Percentiles rank a stretch among this genome's conserved stretches.
These are phyloP conservation scores for Zygosaccharomyces bisporus DNA, from an alignment of 805 yeast species.

Conservation along the genomic window DNA sequence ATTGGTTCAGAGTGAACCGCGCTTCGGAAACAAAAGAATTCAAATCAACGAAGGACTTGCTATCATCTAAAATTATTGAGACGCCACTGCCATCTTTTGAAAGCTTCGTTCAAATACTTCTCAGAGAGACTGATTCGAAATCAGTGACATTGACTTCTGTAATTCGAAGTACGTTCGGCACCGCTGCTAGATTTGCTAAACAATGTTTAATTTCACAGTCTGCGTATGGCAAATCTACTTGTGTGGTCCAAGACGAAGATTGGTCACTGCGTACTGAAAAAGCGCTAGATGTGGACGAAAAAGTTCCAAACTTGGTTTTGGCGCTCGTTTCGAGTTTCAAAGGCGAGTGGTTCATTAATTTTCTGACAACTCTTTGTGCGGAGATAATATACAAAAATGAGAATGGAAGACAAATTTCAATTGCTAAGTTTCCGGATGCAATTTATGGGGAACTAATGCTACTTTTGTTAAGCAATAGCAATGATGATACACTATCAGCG, in stretches of 20 bases:
- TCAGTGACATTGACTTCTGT: conserved; percentile 26
- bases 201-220: conserved; percentile 66
- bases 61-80: conserved; percentile 39
- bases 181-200: conserved; percentile 51
- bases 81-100: conserved; percentile 53
- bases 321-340: conserved; percentile 20
- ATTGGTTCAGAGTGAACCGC: conserved; percentile 60
- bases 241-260: conserved; percentile 63
- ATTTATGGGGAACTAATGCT: conserved; percentile 39
- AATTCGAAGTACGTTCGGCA: conserved; percentile 35
- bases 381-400: conserved; percentile 31
- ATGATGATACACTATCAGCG: conserved; percentile 2
- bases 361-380: conserved; percentile 38
- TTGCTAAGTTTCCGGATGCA: conserved; percentile 26
- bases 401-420: conserved; percentile 14
- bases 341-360: conserved; percentile 24
- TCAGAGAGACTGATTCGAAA: conserved; percentile 27
- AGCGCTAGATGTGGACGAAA: conserved; percentile 59
- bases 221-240: conserved; percentile 46
- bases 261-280: conserved; percentile 70
- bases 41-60: conserved; percentile 42
- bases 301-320: conserved; percentile 33
- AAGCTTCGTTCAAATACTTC: conserved; percentile 36
- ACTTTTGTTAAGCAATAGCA: conserved; percentile 25
- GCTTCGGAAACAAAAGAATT: conserved; percentile 44